A percentile compares a stretch with the other conserved stretches of the same genome.
These are phyloP conservation scores for Trichosanthes cucumerina DNA, from an alignment of 306 rosid genomes.

Conservation along the genomic window DNA sequence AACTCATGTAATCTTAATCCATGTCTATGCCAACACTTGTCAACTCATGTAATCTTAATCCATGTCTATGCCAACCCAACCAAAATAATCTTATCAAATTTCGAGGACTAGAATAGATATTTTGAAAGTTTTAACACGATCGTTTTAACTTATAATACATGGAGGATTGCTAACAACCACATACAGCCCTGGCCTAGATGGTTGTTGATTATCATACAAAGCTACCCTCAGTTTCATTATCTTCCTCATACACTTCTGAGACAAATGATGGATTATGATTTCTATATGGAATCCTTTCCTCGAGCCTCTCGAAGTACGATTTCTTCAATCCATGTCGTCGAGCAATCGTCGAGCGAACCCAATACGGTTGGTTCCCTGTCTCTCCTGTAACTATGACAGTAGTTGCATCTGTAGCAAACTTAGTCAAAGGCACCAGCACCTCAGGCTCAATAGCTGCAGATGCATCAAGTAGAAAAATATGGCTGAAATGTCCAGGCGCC, in stretches of 20 bases:
- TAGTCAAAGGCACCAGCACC: conserved; percentile 18
- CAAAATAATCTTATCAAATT: not conserved
- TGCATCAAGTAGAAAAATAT: conserved; percentile 29
- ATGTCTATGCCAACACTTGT: not conserved
- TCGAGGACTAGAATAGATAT: not conserved
- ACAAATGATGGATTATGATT: not conserved
- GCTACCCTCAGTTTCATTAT: not conserved
- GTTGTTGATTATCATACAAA: not conserved
- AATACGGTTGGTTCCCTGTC: not conserved
- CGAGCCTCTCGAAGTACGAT: conserved; percentile 23
- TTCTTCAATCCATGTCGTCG: conserved; percentile 18
- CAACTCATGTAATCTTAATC: not conserved
- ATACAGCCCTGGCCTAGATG: not conserved
- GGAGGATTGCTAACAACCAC: no score
- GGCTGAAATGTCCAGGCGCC: conserved; percentile 22
- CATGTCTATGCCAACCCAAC: not conserved
- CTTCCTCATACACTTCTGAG: not conserved
- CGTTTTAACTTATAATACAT: not conserved
- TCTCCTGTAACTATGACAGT: conserved; percentile 23
- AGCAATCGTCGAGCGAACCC: conserved; percentile 21
- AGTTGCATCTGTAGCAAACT: conserved; percentile 17
- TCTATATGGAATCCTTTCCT: not conserved
- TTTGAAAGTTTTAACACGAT: not conserved
- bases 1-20: not conserved
- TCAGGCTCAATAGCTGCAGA: conserved; percentile 26